These are phyloP conservation scores for Sclerotiophoma versabilis DNA, from an alignment of 2,329 filamentous ascomycete species.

Conservation along the genomic window DNA sequence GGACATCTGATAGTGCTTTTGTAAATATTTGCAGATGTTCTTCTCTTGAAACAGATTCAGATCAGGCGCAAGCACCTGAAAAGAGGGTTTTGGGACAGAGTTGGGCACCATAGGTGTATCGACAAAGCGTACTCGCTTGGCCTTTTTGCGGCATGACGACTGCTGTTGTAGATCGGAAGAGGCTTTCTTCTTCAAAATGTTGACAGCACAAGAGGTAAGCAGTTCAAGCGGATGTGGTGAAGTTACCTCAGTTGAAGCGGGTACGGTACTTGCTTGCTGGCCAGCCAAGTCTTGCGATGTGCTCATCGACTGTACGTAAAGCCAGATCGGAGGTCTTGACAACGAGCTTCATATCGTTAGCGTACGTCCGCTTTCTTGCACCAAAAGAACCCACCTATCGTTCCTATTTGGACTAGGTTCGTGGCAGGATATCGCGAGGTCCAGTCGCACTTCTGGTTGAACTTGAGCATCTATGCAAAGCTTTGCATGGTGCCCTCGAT, in stretches of 20 bases:
- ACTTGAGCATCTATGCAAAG: conserved; percentile 33
- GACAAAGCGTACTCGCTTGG: conserved; percentile 23
- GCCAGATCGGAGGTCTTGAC: conserved; percentile 29
- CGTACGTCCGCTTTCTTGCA: not conserved
- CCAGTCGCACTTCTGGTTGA: conserved; percentile 25
- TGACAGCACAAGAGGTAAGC: conserved; percentile 1
- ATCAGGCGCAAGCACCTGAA: conserved; percentile 2
- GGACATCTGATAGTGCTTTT: conserved; percentile 17
- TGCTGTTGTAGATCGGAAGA: conserved; percentile 15
- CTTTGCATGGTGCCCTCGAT: conserved; percentile 33
- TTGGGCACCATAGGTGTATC: not conserved
- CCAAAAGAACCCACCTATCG: not conserved
- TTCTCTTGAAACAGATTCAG: conserved; percentile 32
- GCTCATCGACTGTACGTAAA: conserved; percentile 33
- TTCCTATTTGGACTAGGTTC: not conserved
- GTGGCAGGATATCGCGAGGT: conserved; percentile 35
- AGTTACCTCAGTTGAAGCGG: no score
- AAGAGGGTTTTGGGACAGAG: not conserved
- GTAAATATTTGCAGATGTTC: conserved; percentile 33
- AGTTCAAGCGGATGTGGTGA: not conserved
- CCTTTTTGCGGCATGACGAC: conserved; percentile 10
- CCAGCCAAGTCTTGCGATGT: conserved; percentile 1
- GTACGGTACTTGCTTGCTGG: not conserved
- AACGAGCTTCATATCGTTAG: not conserved
- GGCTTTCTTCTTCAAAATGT: conserved; percentile 24